A percentile compares a stretch with the other conserved stretches of the same genome.
Evolutionary conservation across 768 basidiomycete genomes (phyloP).

Genomic region (Tricholoma flavovirens): DNA sequence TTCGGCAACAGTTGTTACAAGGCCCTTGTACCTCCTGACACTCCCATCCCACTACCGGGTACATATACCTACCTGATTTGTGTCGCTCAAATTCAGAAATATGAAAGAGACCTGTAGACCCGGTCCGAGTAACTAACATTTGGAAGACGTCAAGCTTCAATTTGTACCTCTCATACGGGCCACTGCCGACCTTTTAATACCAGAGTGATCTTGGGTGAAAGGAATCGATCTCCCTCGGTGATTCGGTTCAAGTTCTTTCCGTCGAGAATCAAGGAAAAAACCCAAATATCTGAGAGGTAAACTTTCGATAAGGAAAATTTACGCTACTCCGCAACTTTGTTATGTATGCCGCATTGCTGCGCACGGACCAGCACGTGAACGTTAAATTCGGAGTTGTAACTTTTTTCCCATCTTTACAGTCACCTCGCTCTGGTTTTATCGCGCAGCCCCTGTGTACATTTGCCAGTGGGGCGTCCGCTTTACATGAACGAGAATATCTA

Average conservation of each 20-base stretch:
- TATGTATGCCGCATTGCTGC: slow-evolving; percentile 13
- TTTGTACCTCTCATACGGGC: slow-evolving; percentile 60
- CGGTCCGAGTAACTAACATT: not conserved
- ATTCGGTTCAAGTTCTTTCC: slow-evolving; percentile 49
- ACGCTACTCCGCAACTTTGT: not conserved
- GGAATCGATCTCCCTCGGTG: slow-evolving; percentile 48
- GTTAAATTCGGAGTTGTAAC: slow-evolving; percentile 19
- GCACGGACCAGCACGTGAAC: slow-evolving; percentile 46
- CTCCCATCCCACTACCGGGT: no score
- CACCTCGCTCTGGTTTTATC: slow-evolving; percentile 12
- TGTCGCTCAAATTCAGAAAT: not conserved
- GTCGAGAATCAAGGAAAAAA: slow-evolving; percentile 30
- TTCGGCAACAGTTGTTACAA: no score
- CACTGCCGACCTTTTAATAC: slow-evolving; percentile 43
- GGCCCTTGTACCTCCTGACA: no score
- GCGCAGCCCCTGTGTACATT: slow-evolving; percentile 10
- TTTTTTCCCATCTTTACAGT: slow-evolving; percentile 12
- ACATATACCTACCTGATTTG: no score
- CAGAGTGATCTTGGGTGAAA: slow-evolving; percentile 68
- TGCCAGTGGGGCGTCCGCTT: slow-evolving; percentile 9
- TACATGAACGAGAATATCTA: slow-evolving; percentile 44
- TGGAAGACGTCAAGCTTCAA: not conserved
- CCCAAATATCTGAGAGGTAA: slow-evolving; percentile 79
- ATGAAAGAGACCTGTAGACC: not conserved
- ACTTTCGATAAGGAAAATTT: slow-evolving; percentile 46